Conservation (phyloP, 2,329 filamentous ascomycete genomes). For the Talaromyces amestolkiae region DNA sequence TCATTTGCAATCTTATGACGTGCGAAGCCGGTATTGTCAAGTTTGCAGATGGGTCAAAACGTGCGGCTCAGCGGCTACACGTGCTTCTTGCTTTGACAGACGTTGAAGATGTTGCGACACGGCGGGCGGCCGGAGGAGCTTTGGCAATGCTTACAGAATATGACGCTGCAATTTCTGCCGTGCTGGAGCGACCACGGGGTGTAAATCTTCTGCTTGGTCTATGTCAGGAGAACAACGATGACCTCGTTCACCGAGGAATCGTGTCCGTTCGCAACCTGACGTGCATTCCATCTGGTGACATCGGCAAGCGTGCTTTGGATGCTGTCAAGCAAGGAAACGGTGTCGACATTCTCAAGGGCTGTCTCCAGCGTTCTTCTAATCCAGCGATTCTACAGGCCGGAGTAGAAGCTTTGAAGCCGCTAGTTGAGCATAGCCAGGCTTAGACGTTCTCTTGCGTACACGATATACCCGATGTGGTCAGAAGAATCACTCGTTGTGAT, state of each 20-base stretch:
- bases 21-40: conserved; percentile 46
- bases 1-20: conserved; percentile 78
- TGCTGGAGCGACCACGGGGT: conserved; percentile 69
- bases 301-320: conserved; percentile 60
- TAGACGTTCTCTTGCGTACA: conserved; percentile 3
- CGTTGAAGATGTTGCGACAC: conserved; percentile 73
- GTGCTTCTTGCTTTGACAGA: conserved; percentile 85
- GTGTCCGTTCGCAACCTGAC: conserved; percentile 74
- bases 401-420: conserved; percentile 68
- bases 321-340: conserved; percentile 63
- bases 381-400: conserved; percentile 69
- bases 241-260: conserved; percentile 62
- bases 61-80: conserved; percentile 72
- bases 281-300: conserved; percentile 59
- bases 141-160: conserved; percentile 79
- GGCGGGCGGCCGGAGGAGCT: conserved; percentile 82
- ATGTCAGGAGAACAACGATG: conserved; percentile 65
- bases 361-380: conserved; percentile 66
- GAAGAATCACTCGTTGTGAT: not conserved
- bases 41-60: conserved; percentile 55
- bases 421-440: conserved; percentile 47
- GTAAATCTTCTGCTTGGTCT: conserved; percentile 75
- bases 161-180: conserved; percentile 68
- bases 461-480: not conserved
- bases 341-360: conserved; percentile 65